Percentiles rank a stretch among this genome's conserved stretches.
Evolutionary conservation across 129 eudicot species (phyloP).

Genomic region (Helianthus tuberosus): DNA sequence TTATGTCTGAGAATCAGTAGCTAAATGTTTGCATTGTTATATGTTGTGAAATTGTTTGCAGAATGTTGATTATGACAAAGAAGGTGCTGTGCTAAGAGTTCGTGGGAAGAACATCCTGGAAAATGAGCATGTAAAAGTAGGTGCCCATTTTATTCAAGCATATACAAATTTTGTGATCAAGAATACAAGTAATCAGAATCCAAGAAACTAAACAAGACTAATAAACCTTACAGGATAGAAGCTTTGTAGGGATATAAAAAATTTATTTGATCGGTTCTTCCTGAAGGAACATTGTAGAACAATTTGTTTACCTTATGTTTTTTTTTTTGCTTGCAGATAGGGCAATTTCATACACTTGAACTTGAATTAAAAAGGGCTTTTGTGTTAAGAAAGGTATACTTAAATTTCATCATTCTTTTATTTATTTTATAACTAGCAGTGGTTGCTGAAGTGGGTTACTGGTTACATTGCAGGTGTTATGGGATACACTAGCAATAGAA

Average conservation of each 20-base stretch:
- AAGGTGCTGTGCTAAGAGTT: conserved; percentile 82
- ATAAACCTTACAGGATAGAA: too few relatives aligned
- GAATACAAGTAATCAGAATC: conserved; percentile 3
- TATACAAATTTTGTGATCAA: background rate
- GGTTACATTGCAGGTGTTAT: conserved; percentile 49
- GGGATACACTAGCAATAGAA: conserved; percentile 89
- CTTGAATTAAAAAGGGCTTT: conserved; percentile 90
- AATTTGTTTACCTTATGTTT: conserved; percentile 7
- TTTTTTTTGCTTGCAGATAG: conserved; percentile 55
- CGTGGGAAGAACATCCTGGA: conserved; percentile 89
- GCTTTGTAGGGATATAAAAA: too few relatives aligned
- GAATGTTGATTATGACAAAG: conserved; percentile 92
- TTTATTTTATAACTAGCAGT: background rate
- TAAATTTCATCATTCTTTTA: background rate
- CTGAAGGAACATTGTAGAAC: background rate
- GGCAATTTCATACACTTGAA: conserved; percentile 95
- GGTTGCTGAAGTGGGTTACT: conserved; percentile 15
- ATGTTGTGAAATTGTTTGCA: conserved; percentile 28
- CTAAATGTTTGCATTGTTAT: conserved; percentile 4
- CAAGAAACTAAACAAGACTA: background rate
- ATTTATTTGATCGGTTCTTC: too few relatives aligned
- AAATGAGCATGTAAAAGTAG: conserved; percentile 92
- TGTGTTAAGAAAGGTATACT: conserved; percentile 80
- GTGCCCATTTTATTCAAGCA: conserved; percentile 7
- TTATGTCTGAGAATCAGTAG: conserved; percentile 1